Evolutionary conservation across 176 grass and related monocot species (phyloP), one percentile per base, ranked within the genome.

Genomic region (Calamus simplicifolius): DNA sequence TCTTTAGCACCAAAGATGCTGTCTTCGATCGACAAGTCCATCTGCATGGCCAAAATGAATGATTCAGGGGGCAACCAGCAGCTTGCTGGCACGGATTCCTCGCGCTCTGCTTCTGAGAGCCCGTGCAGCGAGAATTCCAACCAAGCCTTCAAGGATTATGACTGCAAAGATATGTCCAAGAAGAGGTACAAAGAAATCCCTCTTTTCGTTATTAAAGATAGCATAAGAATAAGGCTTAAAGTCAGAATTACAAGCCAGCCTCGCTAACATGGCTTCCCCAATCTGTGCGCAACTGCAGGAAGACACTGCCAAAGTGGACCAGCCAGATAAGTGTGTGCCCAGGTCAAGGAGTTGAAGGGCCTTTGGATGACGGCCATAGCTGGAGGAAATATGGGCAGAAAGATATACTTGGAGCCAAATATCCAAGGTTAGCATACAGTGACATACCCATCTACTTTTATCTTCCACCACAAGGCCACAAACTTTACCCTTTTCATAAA

Each of bases 381-480:
- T 94, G 89, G 89, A 83, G 89, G 58, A 94, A 88, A 68, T 94
- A 94, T 76, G 89, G 89, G 0, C 89, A 94, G 70, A 94, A 94
- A 74, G 84, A 88, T 67, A 94, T 94, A 61, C 89, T 94, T 13
- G 81, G 89, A 21, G 84, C 89, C 61, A 87, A 81, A 57, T 76
- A 88, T 76, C 89, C 89, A 10, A 64, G 76, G 76, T 79, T 49
- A 17, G 65, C 21, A 51, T 6, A 8, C 52, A 6, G 38, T 53
- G 25, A 4, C 2, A 23, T 23, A 23, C 21, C 21, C 21, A 18
- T 51, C 19, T 5, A 18, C 12, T 72, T 13, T 72, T 13, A 72
- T 27, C 3, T 59, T 15, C 12, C 21, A 18, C 19, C 21, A 35
- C 55, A 27, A 58, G 2, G 14, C 59, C 17, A 23, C 50, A 27